These are phyloP conservation scores for Tillandsia fasciculata DNA, from an alignment of 176 grass and related monocot species.

Conservation along the genomic window DNA sequence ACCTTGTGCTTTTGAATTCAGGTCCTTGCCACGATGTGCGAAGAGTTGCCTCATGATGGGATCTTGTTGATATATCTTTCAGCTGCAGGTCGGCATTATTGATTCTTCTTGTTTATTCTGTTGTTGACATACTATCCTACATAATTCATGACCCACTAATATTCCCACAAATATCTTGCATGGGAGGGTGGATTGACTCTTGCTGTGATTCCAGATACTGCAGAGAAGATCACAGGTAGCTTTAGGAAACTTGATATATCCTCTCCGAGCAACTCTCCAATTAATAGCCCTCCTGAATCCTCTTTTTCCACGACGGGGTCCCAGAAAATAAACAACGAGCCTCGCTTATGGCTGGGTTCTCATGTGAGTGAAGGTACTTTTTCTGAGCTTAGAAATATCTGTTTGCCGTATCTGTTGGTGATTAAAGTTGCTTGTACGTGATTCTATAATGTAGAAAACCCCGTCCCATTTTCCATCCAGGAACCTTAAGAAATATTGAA, in stretches of 20 bases:
- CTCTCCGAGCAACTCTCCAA: background rate
- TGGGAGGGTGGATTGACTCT: background rate
- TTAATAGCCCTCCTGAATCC: background rate
- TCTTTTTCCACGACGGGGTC: background rate
- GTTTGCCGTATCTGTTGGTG: no score
- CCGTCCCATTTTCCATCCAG: no score
- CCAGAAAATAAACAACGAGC: background rate
- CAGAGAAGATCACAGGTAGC: background rate
- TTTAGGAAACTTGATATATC: background rate
- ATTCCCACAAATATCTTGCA: background rate
- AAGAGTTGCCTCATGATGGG: conserved; percentile 11
- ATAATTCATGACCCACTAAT: background rate
- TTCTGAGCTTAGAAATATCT: background rate
- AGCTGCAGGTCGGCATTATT: conserved; percentile 5
- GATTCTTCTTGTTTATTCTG: background rate
- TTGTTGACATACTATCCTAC: background rate
- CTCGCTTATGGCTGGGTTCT: conserved; percentile 11
- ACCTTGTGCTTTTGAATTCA: background rate
- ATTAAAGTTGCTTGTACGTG: no score
- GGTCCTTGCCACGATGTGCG: conserved; percentile 11
- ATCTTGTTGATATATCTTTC: conserved; percentile 19
- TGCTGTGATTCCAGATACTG: background rate
- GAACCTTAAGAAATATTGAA: no score
- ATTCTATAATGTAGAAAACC: no score
- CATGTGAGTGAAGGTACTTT: conserved; percentile 19